These are phyloP conservation scores for Candida freyschussii DNA, from an alignment of 1,139 yeast genomes.

Conservation along the genomic window DNA sequence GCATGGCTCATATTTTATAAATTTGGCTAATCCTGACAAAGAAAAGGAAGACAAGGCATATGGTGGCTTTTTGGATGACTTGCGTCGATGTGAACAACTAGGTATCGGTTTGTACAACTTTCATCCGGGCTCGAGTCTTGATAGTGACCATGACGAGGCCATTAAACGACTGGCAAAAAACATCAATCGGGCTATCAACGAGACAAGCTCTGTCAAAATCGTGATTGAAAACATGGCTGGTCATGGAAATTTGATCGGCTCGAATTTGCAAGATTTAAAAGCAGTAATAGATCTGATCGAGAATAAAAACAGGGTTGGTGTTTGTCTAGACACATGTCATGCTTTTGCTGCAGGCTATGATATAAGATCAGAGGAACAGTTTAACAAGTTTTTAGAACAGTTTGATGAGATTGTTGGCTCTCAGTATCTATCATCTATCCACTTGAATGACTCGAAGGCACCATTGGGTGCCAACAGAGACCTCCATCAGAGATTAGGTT, in stretches of 20 bases:
- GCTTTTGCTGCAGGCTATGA: constrained; percentile 96
- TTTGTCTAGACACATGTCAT: constrained; percentile 94
- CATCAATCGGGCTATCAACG: constrained; percentile 70
- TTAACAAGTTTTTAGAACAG: constrained; percentile 62
- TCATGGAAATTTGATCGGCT: constrained; percentile 86
- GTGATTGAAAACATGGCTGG: constrained; percentile 99
- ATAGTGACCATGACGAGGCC: constrained; percentile 63
- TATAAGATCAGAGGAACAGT: constrained; percentile 51
- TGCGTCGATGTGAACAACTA: constrained; percentile 77
- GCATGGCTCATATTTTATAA: constrained; percentile 91
- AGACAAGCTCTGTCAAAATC: constrained; percentile 74
- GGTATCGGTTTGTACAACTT: constrained; percentile 85
- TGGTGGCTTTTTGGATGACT: constrained; percentile 80
- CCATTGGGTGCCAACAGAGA: constrained; percentile 90
- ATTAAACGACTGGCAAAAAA: constrained; percentile 66
- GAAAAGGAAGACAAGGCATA: constrained; percentile 75
- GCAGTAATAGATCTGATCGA: constrained; percentile 73
- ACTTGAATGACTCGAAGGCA: constrained; percentile 90
- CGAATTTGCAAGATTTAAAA: constrained; percentile 67
- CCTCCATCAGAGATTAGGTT: constrained; percentile 83
- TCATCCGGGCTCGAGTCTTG: constrained; percentile 91
- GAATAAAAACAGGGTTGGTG: constrained; percentile 80
- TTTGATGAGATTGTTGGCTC: constrained; percentile 74
- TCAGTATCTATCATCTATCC: constrained; percentile 73
- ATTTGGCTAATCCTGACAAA: constrained; percentile 83